phyloP scores from a whole-genome alignment of 1,139 yeast genomes.

The Blastobotrys buckinghamii region DNA sequence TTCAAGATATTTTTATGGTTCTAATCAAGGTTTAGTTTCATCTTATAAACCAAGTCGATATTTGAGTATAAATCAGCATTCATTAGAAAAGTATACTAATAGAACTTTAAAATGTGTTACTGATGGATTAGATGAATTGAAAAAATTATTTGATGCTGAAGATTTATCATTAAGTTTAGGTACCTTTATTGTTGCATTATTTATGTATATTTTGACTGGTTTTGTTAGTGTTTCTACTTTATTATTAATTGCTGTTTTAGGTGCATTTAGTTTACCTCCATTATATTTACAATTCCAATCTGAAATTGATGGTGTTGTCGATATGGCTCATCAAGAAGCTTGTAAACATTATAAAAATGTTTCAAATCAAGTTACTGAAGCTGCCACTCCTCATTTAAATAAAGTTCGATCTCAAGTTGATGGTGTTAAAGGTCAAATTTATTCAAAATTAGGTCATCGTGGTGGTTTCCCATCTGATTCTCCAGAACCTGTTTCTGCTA shows the following conservation, averaged over 20 bases:
- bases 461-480: constrained; percentile 29
- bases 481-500: background rate
- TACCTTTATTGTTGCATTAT: constrained; percentile 61
- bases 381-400: constrained; percentile 40
- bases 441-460: constrained; percentile 26
- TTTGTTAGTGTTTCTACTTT: constrained; percentile 71
- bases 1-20: constrained; percentile 32
- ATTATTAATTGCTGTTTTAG: constrained; percentile 49
- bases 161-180: constrained; percentile 65
- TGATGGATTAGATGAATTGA: constrained; percentile 37
- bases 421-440: constrained; percentile 48
- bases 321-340: constrained; percentile 50
- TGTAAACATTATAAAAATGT: constrained; percentile 51
- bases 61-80: constrained; percentile 27
- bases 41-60: constrained; percentile 33
- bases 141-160: constrained; percentile 59
- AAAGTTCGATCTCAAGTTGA: constrained; percentile 38
- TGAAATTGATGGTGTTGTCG: constrained; percentile 72
- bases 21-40: constrained; percentile 30
- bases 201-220: constrained; percentile 68
- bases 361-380: constrained; percentile 45
- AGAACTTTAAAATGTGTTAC: constrained; percentile 29
- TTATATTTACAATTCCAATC: constrained; percentile 68
- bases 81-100: constrained; percentile 30
- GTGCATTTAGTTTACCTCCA: constrained; percentile 70